Conservation (phyloP, 1,139 yeast species). For the Saccharomyces hybrid region DNA sequence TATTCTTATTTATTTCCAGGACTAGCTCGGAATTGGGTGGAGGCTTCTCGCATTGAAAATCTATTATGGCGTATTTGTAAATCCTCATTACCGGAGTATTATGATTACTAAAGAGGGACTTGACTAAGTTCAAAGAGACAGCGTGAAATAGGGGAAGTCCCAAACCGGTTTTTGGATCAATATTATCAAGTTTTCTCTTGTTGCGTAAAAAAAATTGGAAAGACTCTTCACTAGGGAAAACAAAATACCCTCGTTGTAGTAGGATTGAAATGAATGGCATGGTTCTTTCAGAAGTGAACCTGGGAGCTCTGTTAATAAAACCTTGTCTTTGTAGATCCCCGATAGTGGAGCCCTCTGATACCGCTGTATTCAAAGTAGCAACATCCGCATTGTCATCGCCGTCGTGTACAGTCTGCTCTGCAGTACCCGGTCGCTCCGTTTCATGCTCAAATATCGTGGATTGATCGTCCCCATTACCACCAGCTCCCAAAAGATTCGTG, state of each 20-base stretch:
- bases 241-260: constrained; percentile 29
- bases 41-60: constrained; percentile 8
- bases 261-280: constrained; percentile 30
- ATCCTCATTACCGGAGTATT: constrained; percentile 28
- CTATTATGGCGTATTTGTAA: constrained; percentile 23
- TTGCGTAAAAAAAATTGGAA: constrained; percentile 23
- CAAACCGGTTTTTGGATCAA: constrained; percentile 17
- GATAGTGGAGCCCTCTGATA: constrained; percentile 23
- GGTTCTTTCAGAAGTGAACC: constrained; percentile 21
- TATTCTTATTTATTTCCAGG: constrained; percentile 8
- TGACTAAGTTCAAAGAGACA: constrained; percentile 24
- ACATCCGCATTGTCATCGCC: constrained; percentile 12
- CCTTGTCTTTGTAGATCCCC: constrained; percentile 26
- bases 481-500: background rate
- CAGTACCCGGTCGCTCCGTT: background rate
- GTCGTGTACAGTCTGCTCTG: background rate
- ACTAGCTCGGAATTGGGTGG: constrained; percentile 12
- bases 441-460: constrained; percentile 14
- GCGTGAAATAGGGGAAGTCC: constrained; percentile 34
- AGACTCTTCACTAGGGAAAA: constrained; percentile 31
- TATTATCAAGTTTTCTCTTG: constrained; percentile 23
- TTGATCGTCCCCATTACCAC: constrained; percentile 14
- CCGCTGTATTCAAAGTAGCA: constrained; percentile 17
- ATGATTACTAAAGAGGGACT: constrained; percentile 25
- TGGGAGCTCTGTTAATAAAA: constrained; percentile 26